Percentiles rank a stretch among this genome's conserved stretches.
These are phyloP conservation scores for Rasamsonia emersonii DNA, from an alignment of 2,329 filamentous ascomycete genomes.

Conservation along the genomic window DNA sequence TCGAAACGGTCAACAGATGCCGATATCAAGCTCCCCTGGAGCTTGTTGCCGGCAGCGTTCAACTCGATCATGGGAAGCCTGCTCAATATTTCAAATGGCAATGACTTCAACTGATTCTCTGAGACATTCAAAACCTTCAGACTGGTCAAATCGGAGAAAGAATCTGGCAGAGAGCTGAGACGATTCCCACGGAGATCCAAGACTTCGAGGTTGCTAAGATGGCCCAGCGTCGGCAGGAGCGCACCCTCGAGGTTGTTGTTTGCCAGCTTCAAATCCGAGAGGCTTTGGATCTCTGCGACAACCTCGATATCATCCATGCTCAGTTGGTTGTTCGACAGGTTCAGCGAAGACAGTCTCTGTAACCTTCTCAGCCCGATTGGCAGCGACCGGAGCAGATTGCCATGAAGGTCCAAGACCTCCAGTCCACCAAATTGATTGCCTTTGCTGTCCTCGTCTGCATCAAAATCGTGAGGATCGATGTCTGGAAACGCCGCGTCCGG, in stretches of 20 bases:
- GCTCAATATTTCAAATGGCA: constrained; percentile 63
- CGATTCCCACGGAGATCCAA: constrained; percentile 77
- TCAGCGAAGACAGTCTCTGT: constrained; percentile 66
- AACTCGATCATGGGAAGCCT: constrained; percentile 65
- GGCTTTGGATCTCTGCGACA: constrained; percentile 60
- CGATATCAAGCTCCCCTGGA: constrained; percentile 64
- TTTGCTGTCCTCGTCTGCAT: constrained; percentile 56
- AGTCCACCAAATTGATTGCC: constrained; percentile 74
- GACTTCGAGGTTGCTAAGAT: constrained; percentile 62
- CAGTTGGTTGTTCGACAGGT: constrained; percentile 77
- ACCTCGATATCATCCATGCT: constrained; percentile 62
- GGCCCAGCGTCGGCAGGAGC: constrained; percentile 55
- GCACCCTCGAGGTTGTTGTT: constrained; percentile 66
- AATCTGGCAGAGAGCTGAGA: constrained; percentile 60
- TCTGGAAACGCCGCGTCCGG: constrained; percentile 75
- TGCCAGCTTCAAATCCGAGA: constrained; percentile 74
- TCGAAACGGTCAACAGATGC: constrained; percentile 50
- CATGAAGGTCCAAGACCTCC: constrained; percentile 76
- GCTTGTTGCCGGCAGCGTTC: constrained; percentile 65
- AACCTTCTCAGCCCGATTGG: constrained; percentile 70
- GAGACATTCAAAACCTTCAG: constrained; percentile 71
- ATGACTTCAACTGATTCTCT: constrained; percentile 63
- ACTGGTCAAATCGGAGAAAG: constrained; percentile 56
- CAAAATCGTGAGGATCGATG: constrained; percentile 44
- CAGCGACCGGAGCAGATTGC: constrained; percentile 64